Evolutionary conservation across 2,329 filamentous ascomycete genomes (phyloP), one percentile per base, ranked within the genome.

Genomic region (Clonostachys sp.): DNA sequence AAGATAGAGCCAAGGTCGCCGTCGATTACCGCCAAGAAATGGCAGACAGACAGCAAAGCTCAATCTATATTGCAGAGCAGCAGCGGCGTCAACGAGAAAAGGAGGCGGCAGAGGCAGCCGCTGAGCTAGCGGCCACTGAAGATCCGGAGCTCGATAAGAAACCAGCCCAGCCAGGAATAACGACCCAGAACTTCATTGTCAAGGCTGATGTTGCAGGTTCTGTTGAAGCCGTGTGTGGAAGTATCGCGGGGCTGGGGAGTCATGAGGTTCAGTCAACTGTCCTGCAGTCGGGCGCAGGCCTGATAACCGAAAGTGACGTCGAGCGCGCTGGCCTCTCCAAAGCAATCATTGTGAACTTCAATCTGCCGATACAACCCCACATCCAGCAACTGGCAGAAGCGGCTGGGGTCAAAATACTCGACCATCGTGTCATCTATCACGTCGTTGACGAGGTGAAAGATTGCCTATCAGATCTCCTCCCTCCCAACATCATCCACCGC

Each of bases 161-260:
- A 43, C 44, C 43, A 8, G 33, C 33, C 7, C 40, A 35, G 14
- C 57, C 64, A 34, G 72, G 74, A 9, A 66, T 77, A 8, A 73
- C 74, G 45, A 70, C 78, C 14, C 77, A 96, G 43, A 87, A 87
- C 57, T 94, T 97, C 66, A 82, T 94, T 49, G 76, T 99, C 70
- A 96, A 95, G 67, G 91, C 86, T 46, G 94, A 99, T 58, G 94
- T 97, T 16, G 88, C 87, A 51, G 94, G 94, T 36, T 97, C 92
- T 0, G 91, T 91, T 1, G 94, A 99, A 71, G 94, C 94, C 3
- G 87, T 97, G 4, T 76, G 84, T 50, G 86, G 89, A 44, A 85
- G 86, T 9, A 77, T 99, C 49, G 73, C 83, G 51, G 82, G 86
- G 50, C 75, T 96, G 52, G 91, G 91, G 53, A 96, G 87, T 68